Percentiles rank a stretch among this genome's conserved stretches.
phyloP scores from a whole-genome alignment of 2,329 filamentous ascomycete genomes.

The Achaetomium macrosporum region DNA sequence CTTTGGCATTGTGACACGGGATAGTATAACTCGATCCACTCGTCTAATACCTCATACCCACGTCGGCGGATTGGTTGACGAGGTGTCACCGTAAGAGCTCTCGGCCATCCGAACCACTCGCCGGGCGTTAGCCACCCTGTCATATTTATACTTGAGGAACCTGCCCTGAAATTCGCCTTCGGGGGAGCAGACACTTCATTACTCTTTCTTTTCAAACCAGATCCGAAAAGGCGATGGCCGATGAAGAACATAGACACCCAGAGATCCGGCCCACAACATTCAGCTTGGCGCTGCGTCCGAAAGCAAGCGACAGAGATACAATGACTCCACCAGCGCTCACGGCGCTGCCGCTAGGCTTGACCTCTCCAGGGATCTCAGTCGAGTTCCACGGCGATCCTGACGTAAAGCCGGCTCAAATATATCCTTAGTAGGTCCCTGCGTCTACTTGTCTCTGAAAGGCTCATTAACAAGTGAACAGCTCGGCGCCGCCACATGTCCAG shows the following conservation, averaged over 20 bases:
- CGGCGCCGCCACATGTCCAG: conserved; percentile 36
- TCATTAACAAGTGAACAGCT: conserved; percentile 31
- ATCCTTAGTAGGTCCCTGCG: conserved; percentile 38
- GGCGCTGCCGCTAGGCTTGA: conserved; percentile 23
- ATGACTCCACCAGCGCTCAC: conserved; percentile 12
- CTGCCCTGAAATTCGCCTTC: too few relatives aligned
- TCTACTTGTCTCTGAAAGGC: background rate
- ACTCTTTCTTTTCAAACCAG: too few relatives aligned
- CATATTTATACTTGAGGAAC: too few relatives aligned
- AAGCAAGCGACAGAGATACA: conserved; percentile 5
- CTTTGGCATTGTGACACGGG: too few relatives aligned
- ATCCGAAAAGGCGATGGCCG: too few relatives aligned
- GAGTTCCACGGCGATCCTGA: conserved; percentile 30
- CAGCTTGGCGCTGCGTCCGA: conserved; percentile 14
- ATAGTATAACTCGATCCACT: too few relatives aligned
- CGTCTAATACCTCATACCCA: too few relatives aligned
- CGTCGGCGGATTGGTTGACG: too few relatives aligned
- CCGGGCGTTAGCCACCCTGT: too few relatives aligned
- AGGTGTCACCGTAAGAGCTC: too few relatives aligned
- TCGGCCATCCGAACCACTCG: too few relatives aligned
- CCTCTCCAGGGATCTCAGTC: conserved; percentile 36
- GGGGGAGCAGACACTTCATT: too few relatives aligned
- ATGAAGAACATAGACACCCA: conserved; percentile 2
- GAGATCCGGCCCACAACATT: conserved; percentile 8
- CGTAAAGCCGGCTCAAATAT: conserved; percentile 29